These are phyloP conservation scores for Neolentinus lepideus DNA, from an alignment of 1,284 basidiomycete species.

Conservation along the genomic window DNA sequence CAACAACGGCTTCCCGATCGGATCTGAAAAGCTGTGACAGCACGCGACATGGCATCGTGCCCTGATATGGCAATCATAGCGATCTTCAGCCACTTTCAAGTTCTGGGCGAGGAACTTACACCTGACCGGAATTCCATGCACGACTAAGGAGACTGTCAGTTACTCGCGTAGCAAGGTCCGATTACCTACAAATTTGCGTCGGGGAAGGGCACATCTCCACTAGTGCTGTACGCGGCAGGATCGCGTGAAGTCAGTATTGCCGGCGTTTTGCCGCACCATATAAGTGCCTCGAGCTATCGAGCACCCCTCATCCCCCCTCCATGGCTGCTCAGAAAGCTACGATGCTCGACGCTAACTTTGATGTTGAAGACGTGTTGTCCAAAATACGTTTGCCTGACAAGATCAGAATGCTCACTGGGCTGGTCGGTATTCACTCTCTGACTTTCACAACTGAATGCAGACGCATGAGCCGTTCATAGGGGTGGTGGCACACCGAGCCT, in stretches of 20 bases:
- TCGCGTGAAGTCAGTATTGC: too few species aligned
- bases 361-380: conserved; percentile 29
- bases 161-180: too few species aligned
- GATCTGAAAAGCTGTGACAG: not conserved
- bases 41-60: not conserved
- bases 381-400: conserved; percentile 32
- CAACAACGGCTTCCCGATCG: not conserved
- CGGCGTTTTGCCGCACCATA: too few species aligned
- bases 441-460: not conserved
- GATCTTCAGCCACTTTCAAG: too few species aligned
- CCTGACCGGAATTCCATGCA: too few species aligned
- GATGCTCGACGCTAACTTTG: conserved; percentile 13
- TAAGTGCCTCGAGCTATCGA: not conserved
- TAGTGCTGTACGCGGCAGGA: too few species aligned
- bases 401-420: conserved; percentile 35
- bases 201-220: too few species aligned
- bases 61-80: not conserved
- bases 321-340: not conserved
- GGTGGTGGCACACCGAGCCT: conserved; percentile 44
- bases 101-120: too few species aligned
- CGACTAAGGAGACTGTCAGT: too few species aligned
- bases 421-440: conserved; percentile 17
- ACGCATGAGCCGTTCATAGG: conserved; percentile 17
- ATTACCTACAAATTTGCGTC: too few species aligned
- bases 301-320: not conserved